Conservation (phyloP, 2,329 filamentous ascomycete genomes). For the Podosphaera leucotricha region DNA sequence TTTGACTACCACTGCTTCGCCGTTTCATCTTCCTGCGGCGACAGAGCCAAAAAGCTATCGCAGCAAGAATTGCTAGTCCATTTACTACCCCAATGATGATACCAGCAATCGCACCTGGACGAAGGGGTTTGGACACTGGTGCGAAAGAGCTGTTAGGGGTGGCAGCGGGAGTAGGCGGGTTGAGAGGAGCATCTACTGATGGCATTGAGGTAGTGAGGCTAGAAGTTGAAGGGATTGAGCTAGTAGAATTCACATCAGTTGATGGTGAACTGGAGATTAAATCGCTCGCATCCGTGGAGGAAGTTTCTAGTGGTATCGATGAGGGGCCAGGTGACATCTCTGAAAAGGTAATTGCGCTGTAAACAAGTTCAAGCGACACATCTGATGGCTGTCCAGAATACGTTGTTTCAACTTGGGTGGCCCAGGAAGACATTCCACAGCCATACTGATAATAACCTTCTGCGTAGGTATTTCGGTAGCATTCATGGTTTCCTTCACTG, state of each 20-base stretch:
- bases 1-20: conserved; percentile 1
- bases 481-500: conserved; percentile 7
- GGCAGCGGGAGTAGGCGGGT: conserved; percentile 1
- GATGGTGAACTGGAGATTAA: conserved; percentile 1
- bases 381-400: conserved; percentile 11
- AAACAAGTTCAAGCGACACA: conserved; percentile 11
- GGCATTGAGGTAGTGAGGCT: conserved; percentile 1
- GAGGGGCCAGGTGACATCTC: conserved; percentile 1
- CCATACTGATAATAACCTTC: conserved; percentile 12
- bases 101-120: conserved; percentile 7
- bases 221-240: conserved; percentile 1
- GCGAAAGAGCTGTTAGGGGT: conserved; percentile 1
- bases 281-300: not conserved
- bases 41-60: conserved; percentile 5
- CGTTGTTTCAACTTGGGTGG: conserved; percentile 9
- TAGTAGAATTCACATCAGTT: conserved; percentile 2
- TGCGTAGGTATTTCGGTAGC: conserved; percentile 12
- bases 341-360: conserved; percentile 10
- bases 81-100: conserved; percentile 7
- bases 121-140: conserved; percentile 2
- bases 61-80: conserved; percentile 5
- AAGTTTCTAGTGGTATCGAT: conserved; percentile 1
- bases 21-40: conserved; percentile 4
- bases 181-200: conserved; percentile 1
- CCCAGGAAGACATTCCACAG: conserved; percentile 10